These are phyloP conservation scores for Cornus kousa DNA, from an alignment of 148 eudicot species.

Conservation along the genomic window DNA sequence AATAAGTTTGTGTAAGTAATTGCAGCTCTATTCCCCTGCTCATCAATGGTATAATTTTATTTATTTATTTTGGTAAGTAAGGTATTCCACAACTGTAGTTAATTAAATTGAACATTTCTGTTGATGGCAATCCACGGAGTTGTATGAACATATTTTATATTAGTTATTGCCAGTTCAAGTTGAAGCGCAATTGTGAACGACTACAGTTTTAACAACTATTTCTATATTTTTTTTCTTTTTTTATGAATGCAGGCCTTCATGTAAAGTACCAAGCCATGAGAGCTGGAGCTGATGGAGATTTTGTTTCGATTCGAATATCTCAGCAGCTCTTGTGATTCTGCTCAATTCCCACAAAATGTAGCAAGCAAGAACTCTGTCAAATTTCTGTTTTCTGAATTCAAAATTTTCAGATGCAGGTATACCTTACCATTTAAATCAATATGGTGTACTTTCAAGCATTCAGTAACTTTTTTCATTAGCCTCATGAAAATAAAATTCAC, in stretches of 20 bases:
- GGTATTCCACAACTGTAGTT: too few species aligned
- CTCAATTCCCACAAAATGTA: not conserved
- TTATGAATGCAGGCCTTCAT: conserved; percentile 52
- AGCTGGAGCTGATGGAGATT: conserved; percentile 42
- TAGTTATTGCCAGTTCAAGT: not conserved
- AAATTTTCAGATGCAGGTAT: not conserved
- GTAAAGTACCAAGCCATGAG: conserved; percentile 80
- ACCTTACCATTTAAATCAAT: not conserved
- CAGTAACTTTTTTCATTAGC: too few species aligned
- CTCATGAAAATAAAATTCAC: too few species aligned
- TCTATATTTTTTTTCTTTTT: not conserved
- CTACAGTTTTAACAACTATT: not conserved
- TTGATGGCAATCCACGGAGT: too few species aligned
- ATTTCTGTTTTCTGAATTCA: not conserved
- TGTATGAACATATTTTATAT: not conserved
- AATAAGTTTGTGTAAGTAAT: not conserved
- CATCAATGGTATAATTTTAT: too few species aligned
- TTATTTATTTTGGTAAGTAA: too few species aligned
- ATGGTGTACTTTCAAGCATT: too few species aligned
- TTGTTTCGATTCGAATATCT: conserved; percentile 74
- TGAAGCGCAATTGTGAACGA: not conserved
- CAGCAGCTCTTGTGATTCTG: conserved; percentile 70
- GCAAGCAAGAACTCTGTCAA: not conserved
- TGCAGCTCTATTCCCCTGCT: too few species aligned
- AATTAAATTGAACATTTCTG: not conserved